Percentiles rank a stretch among this genome's conserved stretches.
Conservation (phyloP, 768 basidiomycete species). For the Amanita jacksonii region DNA sequence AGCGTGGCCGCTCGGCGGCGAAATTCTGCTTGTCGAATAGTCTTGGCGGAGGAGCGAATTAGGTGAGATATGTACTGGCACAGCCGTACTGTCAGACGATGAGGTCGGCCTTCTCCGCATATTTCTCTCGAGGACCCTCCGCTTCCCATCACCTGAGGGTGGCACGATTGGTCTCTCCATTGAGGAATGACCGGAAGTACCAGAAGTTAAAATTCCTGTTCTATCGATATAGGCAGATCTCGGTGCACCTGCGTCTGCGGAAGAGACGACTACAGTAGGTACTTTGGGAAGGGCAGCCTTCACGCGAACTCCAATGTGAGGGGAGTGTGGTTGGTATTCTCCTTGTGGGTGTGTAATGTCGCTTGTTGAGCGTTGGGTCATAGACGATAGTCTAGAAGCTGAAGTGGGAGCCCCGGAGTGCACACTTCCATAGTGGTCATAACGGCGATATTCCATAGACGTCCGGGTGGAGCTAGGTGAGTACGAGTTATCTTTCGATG, state of each 20-base stretch:
- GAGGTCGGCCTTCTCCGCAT: not conserved
- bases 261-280: constrained; percentile 49
- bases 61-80: not conserved
- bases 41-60: not conserved
- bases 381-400: constrained; percentile 33
- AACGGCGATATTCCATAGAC: constrained; percentile 21
- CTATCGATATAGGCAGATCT: constrained; percentile 20
- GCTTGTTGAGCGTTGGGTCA: no score
- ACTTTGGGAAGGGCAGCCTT: constrained; percentile 19
- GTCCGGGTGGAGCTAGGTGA: constrained; percentile 17
- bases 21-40: no score
- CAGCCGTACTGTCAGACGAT: not conserved
- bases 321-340: constrained; percentile 10
- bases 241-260: constrained; percentile 22
- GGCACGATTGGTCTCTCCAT: constrained; percentile 40
- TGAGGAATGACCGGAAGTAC: constrained; percentile 53
- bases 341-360: constrained; percentile 3
- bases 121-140: constrained; percentile 42
- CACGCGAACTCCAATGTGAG: constrained; percentile 5
- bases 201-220: constrained; percentile 34
- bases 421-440: constrained; percentile 30
- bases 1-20: no score
- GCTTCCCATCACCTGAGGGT: constrained; percentile 34
- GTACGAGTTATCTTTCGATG: constrained; percentile 28
- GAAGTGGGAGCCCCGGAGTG: constrained; percentile 25